phyloP scores from a whole-genome alignment of 495 filamentous ascomycete species.

The Penicillium longicatenatum region DNA sequence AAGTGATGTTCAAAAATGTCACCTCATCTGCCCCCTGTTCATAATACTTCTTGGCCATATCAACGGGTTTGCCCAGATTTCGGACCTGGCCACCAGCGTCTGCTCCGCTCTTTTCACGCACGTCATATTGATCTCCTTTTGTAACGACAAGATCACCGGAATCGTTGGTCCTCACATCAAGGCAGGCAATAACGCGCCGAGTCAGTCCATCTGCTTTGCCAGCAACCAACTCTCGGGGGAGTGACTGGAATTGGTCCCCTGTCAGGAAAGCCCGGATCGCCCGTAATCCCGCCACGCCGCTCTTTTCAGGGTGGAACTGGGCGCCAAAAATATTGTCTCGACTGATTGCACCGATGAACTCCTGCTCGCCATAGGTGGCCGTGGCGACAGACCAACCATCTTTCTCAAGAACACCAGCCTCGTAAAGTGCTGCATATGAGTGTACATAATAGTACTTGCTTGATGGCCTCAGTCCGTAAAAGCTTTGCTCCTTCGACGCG shows the following conservation, averaged over 20 bases:
- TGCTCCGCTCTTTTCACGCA: conserved; percentile 78
- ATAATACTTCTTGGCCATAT: conserved; percentile 92
- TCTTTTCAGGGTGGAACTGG: conserved; percentile 98
- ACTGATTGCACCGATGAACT: conserved; percentile 88
- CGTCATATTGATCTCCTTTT: conserved; percentile 98
- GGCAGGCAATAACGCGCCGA: conserved; percentile 86
- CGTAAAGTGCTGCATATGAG: conserved; percentile 83
- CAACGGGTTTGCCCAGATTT: conserved; percentile 94
- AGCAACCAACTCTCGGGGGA: conserved; percentile 29
- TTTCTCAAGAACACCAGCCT: conserved; percentile 66
- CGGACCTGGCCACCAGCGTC: conserved; percentile 71
- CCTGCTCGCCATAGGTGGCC: conserved; percentile 82
- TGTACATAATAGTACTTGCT: conserved; percentile 99
- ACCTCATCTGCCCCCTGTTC: conserved; percentile 96
- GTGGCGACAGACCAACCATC: conserved; percentile 89
- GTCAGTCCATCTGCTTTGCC: conserved; percentile 69
- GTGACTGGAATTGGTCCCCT: conserved; percentile 54
- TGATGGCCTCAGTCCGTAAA: conserved; percentile 74
- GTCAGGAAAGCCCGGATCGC: conserved; percentile 84
- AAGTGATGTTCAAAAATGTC: conserved; percentile 97
- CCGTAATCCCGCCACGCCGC: conserved; percentile 81
- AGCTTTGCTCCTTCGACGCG: conserved; percentile 47
- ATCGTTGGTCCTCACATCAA: conserved; percentile 97
- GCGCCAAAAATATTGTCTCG: conserved; percentile 84
- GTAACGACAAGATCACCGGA: conserved; percentile 94